Conservation (phyloP, 1,284 basidiomycete species). For the Apiotrichum gamsii region DNA sequence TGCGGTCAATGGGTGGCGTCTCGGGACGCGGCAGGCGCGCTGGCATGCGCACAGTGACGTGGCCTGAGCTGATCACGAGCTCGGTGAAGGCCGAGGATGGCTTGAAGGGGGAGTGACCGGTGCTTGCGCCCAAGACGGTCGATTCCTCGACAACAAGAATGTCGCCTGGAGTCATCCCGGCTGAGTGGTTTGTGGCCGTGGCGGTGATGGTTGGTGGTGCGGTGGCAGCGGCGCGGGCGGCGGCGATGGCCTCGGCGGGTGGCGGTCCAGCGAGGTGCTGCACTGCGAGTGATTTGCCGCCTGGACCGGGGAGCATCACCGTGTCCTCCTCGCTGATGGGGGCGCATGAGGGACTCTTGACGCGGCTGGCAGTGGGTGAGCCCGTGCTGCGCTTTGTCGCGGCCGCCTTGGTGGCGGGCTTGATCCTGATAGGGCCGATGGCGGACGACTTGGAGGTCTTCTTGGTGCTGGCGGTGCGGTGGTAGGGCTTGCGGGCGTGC, state of each 20-base stretch:
- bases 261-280: no score
- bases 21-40: neutral
- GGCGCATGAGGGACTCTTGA: neutral
- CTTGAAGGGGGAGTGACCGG: no score
- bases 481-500: neutral
- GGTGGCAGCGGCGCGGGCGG: no score
- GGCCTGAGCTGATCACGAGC: neutral
- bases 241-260: no score
- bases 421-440: no score
- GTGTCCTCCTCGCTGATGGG: no score
- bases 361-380: constrained; percentile 15
- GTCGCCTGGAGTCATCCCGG: neutral
- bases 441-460: neutral
- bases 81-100: neutral
- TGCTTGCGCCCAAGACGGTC: no score
- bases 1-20: constrained; percentile 1
- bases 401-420: no score
- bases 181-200: neutral
- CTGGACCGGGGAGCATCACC: no score
- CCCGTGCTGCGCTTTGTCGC: constrained; percentile 19
- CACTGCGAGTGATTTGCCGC: no score
- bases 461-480: neutral
- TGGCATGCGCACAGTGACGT: constrained; percentile 2
- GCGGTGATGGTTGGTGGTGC: neutral
- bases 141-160: no score